These are phyloP conservation scores for Nitzschia sp. DNA, from an alignment of 108 stramenopile species.

Conservation along the genomic window DNA sequence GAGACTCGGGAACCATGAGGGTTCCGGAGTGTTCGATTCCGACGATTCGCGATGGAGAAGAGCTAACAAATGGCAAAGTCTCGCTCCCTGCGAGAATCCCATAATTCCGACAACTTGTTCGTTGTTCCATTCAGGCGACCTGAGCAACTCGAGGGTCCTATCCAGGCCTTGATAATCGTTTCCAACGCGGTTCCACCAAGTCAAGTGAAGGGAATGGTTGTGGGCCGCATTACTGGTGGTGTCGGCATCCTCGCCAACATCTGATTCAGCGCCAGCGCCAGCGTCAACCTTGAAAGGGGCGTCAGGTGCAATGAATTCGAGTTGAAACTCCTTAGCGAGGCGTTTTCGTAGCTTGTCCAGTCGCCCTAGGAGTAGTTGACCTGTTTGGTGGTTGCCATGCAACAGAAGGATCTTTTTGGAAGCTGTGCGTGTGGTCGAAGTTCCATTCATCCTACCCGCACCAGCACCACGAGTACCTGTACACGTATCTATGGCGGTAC, in stretches of 20 bases:
- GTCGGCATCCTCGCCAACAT: slow-evolving; percentile 8
- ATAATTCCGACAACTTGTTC: slow-evolving; percentile 55
- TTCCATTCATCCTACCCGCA: no score
- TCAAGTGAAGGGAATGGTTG: slow-evolving; percentile 9
- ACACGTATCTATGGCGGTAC: no score
- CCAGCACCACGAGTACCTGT: no score
- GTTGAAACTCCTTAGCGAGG: slow-evolving; percentile 32
- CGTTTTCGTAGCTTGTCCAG: slow-evolving; percentile 54
- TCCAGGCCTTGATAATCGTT: slow-evolving; percentile 65
- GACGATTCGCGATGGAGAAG: slow-evolving; percentile 32
- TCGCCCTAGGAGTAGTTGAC: slow-evolving; percentile 63
- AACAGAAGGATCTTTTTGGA: slow-evolving; percentile 54
- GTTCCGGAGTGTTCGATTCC: not conserved
- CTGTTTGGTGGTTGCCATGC: slow-evolving; percentile 82
- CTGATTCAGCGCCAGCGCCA: slow-evolving; percentile 10
- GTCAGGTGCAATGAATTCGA: slow-evolving; percentile 69
- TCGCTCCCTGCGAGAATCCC: slow-evolving; percentile 81
- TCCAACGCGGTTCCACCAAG: slow-evolving; percentile 47
- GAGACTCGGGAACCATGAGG: slow-evolving; percentile 46
- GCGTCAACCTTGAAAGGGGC: slow-evolving; percentile 48
- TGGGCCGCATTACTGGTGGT: no score
- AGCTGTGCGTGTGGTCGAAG: no score
- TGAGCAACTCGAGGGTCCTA: slow-evolving; percentile 45
- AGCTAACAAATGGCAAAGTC: slow-evolving; percentile 62
- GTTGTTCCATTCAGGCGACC: not conserved